These are phyloP conservation scores for Hygrophoropsis aurantiaca DNA, from an alignment of 768 basidiomycete genomes.

Conservation along the genomic window DNA sequence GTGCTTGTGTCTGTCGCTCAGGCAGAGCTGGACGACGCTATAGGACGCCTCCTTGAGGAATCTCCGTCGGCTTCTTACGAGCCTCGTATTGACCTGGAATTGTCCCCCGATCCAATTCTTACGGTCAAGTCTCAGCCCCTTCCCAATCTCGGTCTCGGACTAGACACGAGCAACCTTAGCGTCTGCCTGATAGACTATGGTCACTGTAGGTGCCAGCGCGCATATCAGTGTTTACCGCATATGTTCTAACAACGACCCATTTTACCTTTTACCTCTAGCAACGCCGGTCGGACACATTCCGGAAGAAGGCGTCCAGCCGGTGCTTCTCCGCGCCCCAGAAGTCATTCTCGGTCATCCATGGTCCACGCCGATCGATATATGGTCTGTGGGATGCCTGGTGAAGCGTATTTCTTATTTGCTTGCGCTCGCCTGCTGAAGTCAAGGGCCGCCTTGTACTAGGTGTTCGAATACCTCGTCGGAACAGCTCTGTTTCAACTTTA, in stretches of 20 bases:
- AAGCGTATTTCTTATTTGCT: neutral
- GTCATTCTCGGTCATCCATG: constrained; percentile 20
- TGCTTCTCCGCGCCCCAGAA: constrained; percentile 22
- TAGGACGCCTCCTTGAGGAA: constrained; percentile 4
- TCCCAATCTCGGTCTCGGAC: constrained; percentile 17
- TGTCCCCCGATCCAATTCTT: constrained; percentile 20
- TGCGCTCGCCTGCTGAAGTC: neutral
- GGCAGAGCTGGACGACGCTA: constrained; percentile 6
- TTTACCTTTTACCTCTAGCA: constrained; percentile 2
- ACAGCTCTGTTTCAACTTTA: constrained; percentile 1
- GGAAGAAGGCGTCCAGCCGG: constrained; percentile 8
- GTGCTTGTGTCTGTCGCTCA: constrained; percentile 8
- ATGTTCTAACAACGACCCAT: neutral
- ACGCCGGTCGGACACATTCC: neutral
- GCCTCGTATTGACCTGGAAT: constrained; percentile 8
- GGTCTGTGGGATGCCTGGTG: constrained; percentile 27
- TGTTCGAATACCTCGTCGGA: constrained; percentile 5
- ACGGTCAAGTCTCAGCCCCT: constrained; percentile 25
- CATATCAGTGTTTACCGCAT: no score
- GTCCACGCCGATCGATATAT: constrained; percentile 24
- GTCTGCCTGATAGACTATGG: constrained; percentile 22
- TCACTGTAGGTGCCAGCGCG: constrained; percentile 10
- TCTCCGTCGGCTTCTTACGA: constrained; percentile 12
- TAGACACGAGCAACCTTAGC: constrained; percentile 11
- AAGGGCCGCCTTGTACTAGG: constrained; percentile 5